phyloP scores from a whole-genome alignment of 1,139 yeast genomes.

The Neolecta irregularis region DNA sequence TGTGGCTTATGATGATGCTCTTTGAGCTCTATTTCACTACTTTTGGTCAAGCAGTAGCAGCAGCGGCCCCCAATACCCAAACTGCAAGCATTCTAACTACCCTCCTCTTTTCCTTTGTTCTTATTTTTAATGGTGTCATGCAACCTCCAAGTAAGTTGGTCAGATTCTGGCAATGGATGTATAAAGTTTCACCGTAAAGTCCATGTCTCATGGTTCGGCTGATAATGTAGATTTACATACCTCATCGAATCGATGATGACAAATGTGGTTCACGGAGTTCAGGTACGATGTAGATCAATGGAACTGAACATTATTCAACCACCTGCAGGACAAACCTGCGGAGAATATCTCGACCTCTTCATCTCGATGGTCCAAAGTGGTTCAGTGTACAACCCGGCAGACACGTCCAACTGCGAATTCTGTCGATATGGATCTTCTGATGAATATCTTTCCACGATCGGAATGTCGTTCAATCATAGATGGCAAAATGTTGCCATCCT shows the following conservation, averaged over 20 bases:
- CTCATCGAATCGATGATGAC: conserved; percentile 44
- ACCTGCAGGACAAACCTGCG: conserved; percentile 46
- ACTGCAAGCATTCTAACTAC: conserved; percentile 46
- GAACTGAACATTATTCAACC: conserved; percentile 44
- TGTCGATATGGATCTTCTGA: conserved; percentile 42
- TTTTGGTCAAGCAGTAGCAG: conserved; percentile 39
- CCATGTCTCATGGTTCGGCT: no score
- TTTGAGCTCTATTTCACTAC: conserved; percentile 43
- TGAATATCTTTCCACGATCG: conserved; percentile 34
- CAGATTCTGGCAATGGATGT: conserved; percentile 59
- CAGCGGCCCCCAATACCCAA: conserved; percentile 46
- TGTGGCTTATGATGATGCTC: conserved; percentile 36
- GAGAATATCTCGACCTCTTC: conserved; percentile 31
- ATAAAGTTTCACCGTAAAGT: conserved; percentile 54
- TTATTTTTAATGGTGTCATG: conserved; percentile 46
- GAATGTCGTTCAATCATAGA: conserved; percentile 32
- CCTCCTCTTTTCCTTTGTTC: conserved; percentile 37
- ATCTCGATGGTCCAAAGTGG: conserved; percentile 35
- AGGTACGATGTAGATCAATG: conserved; percentile 35
- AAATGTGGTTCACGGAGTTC: conserved; percentile 38
- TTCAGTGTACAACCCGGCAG: conserved; percentile 35
- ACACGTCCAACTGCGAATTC: conserved; percentile 39
- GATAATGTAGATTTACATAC: no score
- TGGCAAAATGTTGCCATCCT: conserved; percentile 51
- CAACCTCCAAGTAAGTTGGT: conserved; percentile 45